Evolutionary conservation across 352 stramenopile species (phyloP).

Genomic region (Nannochloropsis limnetica): DNA sequence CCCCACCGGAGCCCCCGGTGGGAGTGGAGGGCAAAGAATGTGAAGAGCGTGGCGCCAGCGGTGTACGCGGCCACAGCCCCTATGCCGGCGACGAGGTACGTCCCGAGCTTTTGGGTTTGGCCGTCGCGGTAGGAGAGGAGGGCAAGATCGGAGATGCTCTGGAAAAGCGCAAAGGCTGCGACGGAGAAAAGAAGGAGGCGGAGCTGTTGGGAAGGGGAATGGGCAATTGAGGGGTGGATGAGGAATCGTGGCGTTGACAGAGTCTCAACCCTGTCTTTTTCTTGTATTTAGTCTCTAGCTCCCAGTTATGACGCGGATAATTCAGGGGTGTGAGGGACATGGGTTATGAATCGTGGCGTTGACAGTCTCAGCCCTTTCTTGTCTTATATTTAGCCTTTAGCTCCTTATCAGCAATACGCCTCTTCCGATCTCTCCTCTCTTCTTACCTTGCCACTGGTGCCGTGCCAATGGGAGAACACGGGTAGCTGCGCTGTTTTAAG

Average conservation of each 20-base stretch:
- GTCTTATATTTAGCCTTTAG: neutral
- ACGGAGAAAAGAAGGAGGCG: neutral
- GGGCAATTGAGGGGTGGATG: neutral
- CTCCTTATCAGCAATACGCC: neutral
- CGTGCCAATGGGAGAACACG: neutral
- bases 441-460: neutral
- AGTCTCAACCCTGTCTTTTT: neutral
- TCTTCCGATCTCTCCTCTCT: neutral
- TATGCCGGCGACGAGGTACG: constrained; percentile 10
- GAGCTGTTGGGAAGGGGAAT: neutral
- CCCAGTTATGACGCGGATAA: no score
- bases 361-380: neutral
- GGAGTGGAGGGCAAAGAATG: neutral
- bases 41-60: neutral
- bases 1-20: neutral
- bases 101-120: neutral
- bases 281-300: neutral
- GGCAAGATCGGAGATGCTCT: neutral
- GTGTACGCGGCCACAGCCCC: neutral
- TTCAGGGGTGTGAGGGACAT: no score
- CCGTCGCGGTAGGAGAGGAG: constrained; percentile 14
- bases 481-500: neutral
- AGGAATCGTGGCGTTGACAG: neutral
- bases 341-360: neutral
- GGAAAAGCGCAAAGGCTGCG: neutral